Percentiles rank a stretch among this genome's conserved stretches.
phyloP scores from a whole-genome alignment of 345 rosid genomes.

The Linum trigynum region DNA sequence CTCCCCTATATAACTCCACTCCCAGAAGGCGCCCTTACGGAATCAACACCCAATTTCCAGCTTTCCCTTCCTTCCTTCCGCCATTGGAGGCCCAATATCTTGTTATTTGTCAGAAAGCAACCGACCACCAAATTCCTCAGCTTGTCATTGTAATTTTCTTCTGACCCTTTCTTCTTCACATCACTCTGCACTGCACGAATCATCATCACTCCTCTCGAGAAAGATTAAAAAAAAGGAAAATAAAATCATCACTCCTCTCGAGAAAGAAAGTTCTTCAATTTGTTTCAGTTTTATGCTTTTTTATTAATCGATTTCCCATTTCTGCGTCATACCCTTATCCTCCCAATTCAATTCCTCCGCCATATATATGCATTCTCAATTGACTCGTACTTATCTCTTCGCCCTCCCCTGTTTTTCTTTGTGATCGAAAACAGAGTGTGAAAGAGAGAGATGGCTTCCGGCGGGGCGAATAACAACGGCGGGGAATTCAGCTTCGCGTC shows the following conservation, averaged over 20 bases:
- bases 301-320: no score
- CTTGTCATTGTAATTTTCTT: background rate
- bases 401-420: background rate
- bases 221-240: no score
- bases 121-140: background rate
- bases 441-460: conserved; percentile 26
- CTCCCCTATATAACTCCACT: no score
- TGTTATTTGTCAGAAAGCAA: background rate
- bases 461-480: conserved; percentile 13
- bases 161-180: background rate
- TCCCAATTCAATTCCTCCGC: background rate
- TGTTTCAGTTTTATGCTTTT: no score
- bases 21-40: no score
- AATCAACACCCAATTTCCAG: no score
- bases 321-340: background rate
- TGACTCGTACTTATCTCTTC: background rate
- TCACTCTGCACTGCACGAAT: no score
- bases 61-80: background rate
- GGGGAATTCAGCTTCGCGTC: background rate
- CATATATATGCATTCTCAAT: background rate
- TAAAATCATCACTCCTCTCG: no score
- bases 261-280: no score
- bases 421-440: background rate
- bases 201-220: no score
- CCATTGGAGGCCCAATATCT: background rate